Percentiles rank a stretch among this genome's conserved stretches.
These are phyloP conservation scores for Elsinoe australis DNA, from an alignment of 2,329 filamentous ascomycete species.

Conservation along the genomic window DNA sequence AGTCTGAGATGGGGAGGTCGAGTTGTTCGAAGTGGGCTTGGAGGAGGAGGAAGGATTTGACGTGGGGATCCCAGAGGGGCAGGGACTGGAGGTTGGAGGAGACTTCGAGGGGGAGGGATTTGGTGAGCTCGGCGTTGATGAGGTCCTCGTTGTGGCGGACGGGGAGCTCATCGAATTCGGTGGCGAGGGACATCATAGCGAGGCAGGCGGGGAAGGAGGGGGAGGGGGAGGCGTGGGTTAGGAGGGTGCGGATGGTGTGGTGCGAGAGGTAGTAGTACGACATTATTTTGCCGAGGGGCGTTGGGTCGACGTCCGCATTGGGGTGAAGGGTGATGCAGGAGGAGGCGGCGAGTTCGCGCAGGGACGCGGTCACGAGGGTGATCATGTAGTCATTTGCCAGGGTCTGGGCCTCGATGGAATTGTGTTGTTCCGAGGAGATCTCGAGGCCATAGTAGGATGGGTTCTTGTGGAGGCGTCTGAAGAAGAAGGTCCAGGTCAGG, in stretches of 20 bases:
- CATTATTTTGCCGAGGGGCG: conserved; percentile 94
- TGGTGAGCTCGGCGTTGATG: conserved; percentile 83
- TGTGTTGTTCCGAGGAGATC: conserved; percentile 87
- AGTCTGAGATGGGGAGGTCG: conserved; percentile 88
- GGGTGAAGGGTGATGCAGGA: conserved; percentile 74
- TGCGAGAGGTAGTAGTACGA: conserved; percentile 97
- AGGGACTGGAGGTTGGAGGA: conserved; percentile 51
- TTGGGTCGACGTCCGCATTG: conserved; percentile 84
- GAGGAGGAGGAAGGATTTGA: conserved; percentile 87
- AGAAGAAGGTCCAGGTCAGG: conserved; percentile 99
- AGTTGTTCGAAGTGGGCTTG: conserved; percentile 94
- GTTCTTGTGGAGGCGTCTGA: conserved; percentile 93
- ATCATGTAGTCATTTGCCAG: conserved; percentile 93
- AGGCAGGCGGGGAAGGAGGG: conserved; percentile 76
- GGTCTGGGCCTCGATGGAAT: conserved; percentile 74
- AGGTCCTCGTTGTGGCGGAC: conserved; percentile 98
- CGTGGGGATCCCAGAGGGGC: conserved; percentile 97
- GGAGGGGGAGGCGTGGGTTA: conserved; percentile 63
- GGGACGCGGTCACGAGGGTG: conserved; percentile 77
- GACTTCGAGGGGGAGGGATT: conserved; percentile 64
- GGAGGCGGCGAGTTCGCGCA: conserved; percentile 73
- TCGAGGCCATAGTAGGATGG: conserved; percentile 96
- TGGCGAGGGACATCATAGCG: conserved; percentile 86
- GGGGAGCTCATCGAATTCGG: conserved; percentile 94
- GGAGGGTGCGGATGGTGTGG: conserved; percentile 81